Evolutionary conservation across 2,329 filamentous ascomycete species (phyloP).

Genomic region (Neonectria sp.): DNA sequence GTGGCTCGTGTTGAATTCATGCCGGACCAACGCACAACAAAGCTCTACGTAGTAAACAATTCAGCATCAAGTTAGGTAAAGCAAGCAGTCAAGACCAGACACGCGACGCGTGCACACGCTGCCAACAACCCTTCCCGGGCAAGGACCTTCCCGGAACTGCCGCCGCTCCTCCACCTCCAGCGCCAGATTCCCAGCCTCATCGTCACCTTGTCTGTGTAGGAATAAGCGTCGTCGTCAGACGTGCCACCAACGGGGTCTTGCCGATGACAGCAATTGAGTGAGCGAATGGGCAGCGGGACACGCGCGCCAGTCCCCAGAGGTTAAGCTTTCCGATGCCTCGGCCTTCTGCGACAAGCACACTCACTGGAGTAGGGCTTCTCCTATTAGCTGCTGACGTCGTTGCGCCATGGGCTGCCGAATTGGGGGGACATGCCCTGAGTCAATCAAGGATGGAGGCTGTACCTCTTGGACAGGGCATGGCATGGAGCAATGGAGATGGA

Average conservation of each 20-base stretch:
- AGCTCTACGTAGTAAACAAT: background rate
- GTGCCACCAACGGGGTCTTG: background rate
- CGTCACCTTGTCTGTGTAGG: slow-evolving; percentile 3
- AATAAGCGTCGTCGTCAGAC: slow-evolving; percentile 6
- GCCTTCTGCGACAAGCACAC: background rate
- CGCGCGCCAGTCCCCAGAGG: background rate
- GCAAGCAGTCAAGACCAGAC: slow-evolving; percentile 16
- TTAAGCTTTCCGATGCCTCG: slow-evolving; percentile 28
- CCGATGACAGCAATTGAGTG: background rate
- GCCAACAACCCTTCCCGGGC: slow-evolving; percentile 36
- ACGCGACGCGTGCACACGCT: slow-evolving; percentile 39
- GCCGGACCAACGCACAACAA: background rate
- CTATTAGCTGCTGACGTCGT: slow-evolving; percentile 40
- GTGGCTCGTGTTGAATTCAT: background rate
- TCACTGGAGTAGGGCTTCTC: slow-evolving; percentile 17
- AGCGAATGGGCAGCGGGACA: slow-evolving; percentile 9
- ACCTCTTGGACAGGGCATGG: slow-evolving; percentile 16
- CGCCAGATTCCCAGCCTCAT: slow-evolving; percentile 30
- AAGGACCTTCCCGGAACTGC: slow-evolving; percentile 40
- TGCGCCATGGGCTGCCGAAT: slow-evolving; percentile 40
- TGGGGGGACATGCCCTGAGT: slow-evolving; percentile 37
- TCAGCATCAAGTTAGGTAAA: background rate
- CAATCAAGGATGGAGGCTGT: slow-evolving; percentile 35
- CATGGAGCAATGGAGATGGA: slow-evolving; percentile 33
- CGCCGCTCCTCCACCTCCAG: slow-evolving; percentile 36